Percentiles rank a stretch among this genome's conserved stretches.
Evolutionary conservation across 805 yeast genomes (phyloP).

Genomic region (Saccharomycopsis synnaedendra): DNA sequence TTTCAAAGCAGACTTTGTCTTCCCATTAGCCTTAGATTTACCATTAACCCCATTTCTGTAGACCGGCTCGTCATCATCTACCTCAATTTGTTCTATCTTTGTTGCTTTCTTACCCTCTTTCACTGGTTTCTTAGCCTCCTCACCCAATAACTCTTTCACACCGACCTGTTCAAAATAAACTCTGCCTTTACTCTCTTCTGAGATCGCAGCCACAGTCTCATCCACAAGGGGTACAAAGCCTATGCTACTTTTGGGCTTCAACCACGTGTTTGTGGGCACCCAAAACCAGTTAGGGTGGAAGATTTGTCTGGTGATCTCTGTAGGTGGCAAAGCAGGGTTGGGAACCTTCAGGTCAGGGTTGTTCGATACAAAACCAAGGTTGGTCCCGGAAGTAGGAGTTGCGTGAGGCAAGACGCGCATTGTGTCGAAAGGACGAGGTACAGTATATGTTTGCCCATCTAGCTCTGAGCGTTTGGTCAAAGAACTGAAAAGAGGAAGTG

Average conservation of each 20-base stretch:
- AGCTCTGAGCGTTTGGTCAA: slow-evolving; percentile 54
- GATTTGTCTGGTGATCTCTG: slow-evolving; percentile 42
- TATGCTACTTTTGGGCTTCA: slow-evolving; percentile 34
- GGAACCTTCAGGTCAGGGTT: slow-evolving; percentile 28
- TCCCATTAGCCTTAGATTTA: slow-evolving; percentile 4
- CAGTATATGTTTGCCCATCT: slow-evolving; percentile 60
- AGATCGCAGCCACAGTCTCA: slow-evolving; percentile 43
- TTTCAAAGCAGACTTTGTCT: slow-evolving; percentile 11
- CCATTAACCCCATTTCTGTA: not conserved
- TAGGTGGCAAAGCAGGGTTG: slow-evolving; percentile 38
- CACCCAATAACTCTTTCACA: slow-evolving; percentile 20
- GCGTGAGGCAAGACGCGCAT: slow-evolving; percentile 55
- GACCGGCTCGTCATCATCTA: not conserved
- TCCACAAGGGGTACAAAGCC: slow-evolving; percentile 61
- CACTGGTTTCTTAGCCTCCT: slow-evolving; percentile 12
- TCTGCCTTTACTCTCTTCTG: slow-evolving; percentile 37
- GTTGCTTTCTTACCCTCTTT: slow-evolving; percentile 1
- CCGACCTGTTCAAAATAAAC: slow-evolving; percentile 47
- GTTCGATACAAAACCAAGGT: slow-evolving; percentile 33
- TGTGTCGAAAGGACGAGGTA: slow-evolving; percentile 58
- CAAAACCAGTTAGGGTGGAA: slow-evolving; percentile 56
- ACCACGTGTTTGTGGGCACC: slow-evolving; percentile 56
- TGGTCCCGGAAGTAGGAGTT: slow-evolving; percentile 25
- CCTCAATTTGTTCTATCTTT: slow-evolving; percentile 8
- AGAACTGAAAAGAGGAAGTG: slow-evolving; percentile 73